Evolutionary conservation across 139 green algal genomes (phyloP).

Genomic region (Tetratostichococcus sp.): DNA sequence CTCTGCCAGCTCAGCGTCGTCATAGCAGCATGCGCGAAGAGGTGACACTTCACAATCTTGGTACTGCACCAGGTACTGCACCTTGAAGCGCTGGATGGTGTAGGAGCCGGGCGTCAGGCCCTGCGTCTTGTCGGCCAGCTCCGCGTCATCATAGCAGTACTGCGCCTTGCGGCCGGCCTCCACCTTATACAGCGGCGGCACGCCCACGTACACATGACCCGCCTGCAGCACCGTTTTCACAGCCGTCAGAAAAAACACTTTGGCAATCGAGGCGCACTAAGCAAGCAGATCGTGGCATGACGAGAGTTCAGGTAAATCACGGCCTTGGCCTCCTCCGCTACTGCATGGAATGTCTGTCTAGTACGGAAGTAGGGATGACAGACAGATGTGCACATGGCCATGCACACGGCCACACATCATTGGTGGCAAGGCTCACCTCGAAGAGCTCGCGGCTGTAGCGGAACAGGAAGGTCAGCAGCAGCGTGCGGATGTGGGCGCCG

Average conservation of each 20-base stretch:
- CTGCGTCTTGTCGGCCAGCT: conserved; percentile 44
- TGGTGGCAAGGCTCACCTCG: conserved; percentile 34
- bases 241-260: too few species aligned
- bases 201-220: conserved; percentile 89
- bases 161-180: conserved; percentile 19
- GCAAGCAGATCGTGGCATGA: too few species aligned
- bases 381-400: too few species aligned
- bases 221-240: conserved; percentile 25
- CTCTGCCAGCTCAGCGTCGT: too few species aligned
- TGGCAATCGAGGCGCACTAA: too few species aligned
- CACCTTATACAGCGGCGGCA: conserved; percentile 93
- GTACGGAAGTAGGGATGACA: too few species aligned
- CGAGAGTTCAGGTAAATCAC: too few species aligned
- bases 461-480: conserved; percentile 98
- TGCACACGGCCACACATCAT: too few species aligned
- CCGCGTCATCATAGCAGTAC: conserved; percentile 75
- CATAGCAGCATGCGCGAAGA: too few species aligned
- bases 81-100: conserved; percentile 91
- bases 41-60: too few species aligned
- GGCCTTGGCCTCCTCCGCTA: too few species aligned
- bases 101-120: conserved; percentile 32
- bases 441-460: conserved; percentile 85
- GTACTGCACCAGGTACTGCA: conserved; percentile 57
- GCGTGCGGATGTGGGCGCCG: conserved; percentile 94
- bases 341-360: too few species aligned